Conservation (phyloP, 306 rosid species). For the Malus orientalis region DNA sequence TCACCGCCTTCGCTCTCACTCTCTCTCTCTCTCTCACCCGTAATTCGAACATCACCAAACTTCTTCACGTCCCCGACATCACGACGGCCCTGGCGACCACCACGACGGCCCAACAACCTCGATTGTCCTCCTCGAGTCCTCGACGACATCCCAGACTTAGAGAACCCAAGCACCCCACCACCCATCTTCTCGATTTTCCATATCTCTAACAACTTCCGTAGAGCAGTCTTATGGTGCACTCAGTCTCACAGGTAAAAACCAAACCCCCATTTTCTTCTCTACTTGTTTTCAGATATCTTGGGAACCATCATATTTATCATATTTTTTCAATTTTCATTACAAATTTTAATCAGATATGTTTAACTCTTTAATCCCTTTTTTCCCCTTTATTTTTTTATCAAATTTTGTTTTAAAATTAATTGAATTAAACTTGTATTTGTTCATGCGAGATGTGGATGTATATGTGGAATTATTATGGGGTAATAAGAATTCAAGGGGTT, state of each 20-base stretch:
- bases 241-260: background rate
- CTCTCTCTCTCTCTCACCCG: too few species aligned
- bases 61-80: too few species aligned
- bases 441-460: background rate
- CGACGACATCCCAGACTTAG: too few species aligned
- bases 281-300: background rate
- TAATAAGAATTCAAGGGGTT: background rate
- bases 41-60: too few species aligned
- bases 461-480: background rate
- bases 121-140: too few species aligned
- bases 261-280: background rate
- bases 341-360: background rate
- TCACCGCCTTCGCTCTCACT: too few species aligned
- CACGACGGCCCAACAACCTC: too few species aligned
- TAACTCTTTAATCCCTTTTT: background rate
- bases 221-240: background rate
- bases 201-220: background rate
- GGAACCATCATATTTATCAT: background rate
- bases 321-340: background rate
- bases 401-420: background rate
- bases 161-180: too few species aligned
- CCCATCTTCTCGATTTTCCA: too few species aligned
- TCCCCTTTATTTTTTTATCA: background rate
- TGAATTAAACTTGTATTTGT: background rate
- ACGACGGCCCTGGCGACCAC: too few species aligned